phyloP scores from a whole-genome alignment of 2,329 filamentous ascomycete species.

The Chalara sp. region DNA sequence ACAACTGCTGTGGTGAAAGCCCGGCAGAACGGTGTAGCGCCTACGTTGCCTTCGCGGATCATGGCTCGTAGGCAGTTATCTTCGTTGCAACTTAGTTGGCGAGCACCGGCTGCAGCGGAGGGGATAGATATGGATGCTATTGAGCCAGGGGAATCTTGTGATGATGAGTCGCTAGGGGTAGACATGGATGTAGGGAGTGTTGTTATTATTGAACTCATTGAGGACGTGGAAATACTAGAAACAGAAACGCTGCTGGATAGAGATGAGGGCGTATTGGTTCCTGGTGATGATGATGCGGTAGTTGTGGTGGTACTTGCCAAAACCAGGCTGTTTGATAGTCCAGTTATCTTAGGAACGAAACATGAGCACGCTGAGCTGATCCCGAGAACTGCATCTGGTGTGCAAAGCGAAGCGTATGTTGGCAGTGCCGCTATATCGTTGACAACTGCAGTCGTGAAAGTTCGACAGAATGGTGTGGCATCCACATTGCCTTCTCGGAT shows the following conservation, averaged over 20 bases:
- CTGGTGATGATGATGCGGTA: too few species aligned
- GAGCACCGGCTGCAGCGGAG: too few species aligned
- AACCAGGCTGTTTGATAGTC: background rate
- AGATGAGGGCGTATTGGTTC: too few species aligned
- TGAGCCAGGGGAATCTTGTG: too few species aligned
- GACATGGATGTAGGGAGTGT: too few species aligned
- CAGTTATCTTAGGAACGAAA: background rate
- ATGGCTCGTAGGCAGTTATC: slow-evolving; percentile 1
- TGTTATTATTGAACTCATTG: too few species aligned
- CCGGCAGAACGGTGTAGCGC: background rate
- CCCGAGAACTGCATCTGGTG: background rate
- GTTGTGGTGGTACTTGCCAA: background rate
- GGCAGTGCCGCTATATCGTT: background rate
- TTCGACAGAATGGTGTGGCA: background rate
- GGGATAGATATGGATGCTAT: too few species aligned
- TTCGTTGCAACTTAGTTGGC: too few species aligned
- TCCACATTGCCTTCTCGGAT: background rate
- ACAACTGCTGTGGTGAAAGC: slow-evolving; percentile 2
- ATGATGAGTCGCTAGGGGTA: too few species aligned
- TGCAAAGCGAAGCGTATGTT: background rate
- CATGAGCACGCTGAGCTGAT: background rate
- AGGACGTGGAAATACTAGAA: too few species aligned
- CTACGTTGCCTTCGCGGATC: slow-evolving; percentile 2
- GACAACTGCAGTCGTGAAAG: background rate
- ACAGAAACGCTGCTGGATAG: too few species aligned